Evolutionary conservation across 306 rosid species (phyloP).

Genomic region (Casuarina equisetifolia): DNA sequence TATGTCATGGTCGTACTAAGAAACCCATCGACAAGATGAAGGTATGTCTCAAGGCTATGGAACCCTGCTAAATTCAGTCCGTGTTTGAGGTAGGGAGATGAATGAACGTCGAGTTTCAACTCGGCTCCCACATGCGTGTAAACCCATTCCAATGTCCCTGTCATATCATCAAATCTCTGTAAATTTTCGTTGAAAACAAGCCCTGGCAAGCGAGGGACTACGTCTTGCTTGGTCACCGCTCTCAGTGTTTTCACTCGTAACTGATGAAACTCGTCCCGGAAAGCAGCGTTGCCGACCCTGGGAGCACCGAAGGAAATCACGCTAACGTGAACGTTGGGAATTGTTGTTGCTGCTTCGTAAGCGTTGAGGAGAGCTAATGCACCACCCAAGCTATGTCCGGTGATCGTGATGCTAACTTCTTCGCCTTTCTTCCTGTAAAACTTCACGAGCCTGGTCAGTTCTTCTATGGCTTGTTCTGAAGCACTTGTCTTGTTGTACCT

Average conservation of each 20-base stretch:
- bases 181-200: conserved; percentile 49
- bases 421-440: conserved; percentile 44
- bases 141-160: conserved; percentile 50
- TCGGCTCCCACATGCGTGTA: conserved; percentile 59
- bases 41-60: conserved; percentile 63
- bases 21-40: conserved; percentile 71
- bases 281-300: no score
- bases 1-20: conserved; percentile 26
- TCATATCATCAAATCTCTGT: conserved; percentile 42
- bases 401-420: conserved; percentile 60
- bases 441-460: conserved; percentile 35
- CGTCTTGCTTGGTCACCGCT: conserved; percentile 51
- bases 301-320: conserved; percentile 54
- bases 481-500: conserved; percentile 67
- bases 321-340: conserved; percentile 39
- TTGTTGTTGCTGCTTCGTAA: conserved; percentile 41
- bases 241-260: conserved; percentile 51
- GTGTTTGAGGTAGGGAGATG: conserved; percentile 55
- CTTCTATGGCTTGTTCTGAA: conserved; percentile 63
- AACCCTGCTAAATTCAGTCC: conserved; percentile 47
- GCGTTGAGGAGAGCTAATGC: conserved; percentile 65
- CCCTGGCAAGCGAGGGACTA: conserved; percentile 61
- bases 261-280: background rate
- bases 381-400: conserved; percentile 84
- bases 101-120: conserved; percentile 45